phyloP scores from a whole-genome alignment of 257 asterid species.

The Nicotiana attenuata region DNA sequence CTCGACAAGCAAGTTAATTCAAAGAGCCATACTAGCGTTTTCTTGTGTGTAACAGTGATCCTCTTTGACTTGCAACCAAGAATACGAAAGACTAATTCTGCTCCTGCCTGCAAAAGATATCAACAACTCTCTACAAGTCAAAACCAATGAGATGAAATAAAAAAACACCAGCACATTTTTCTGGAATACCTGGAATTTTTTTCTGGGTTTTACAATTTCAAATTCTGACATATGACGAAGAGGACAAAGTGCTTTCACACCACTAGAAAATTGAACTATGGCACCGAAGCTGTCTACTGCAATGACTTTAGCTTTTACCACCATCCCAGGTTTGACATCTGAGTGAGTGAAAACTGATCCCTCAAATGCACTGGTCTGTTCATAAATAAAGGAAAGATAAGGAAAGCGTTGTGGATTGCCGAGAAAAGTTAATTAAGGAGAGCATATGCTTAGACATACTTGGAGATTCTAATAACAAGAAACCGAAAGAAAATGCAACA shows the following conservation, averaged over 20 bases:
- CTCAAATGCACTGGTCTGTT: conserved; percentile 88
- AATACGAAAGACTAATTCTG: conserved; percentile 78
- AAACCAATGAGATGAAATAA: conserved; percentile 11
- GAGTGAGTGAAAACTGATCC: conserved; percentile 91
- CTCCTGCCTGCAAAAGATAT: conserved; percentile 65
- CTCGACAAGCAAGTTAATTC: conserved; percentile 7
- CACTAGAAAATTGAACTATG: conserved; percentile 82
- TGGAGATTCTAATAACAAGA: not conserved
- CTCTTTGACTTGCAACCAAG: conserved; percentile 98
- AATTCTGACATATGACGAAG: conserved; percentile 99
- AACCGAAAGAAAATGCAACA: not conserved
- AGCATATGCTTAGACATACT: not conserved
- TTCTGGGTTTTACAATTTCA: conserved; percentile 88
- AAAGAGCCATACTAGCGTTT: conserved; percentile 71
- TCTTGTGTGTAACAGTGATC: conserved; percentile 93
- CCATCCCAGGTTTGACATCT: conserved; percentile 97
- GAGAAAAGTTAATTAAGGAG: not conserved
- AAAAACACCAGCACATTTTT: conserved; percentile 14
- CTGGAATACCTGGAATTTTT: conserved; percentile 77
- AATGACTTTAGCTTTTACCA: conserved; percentile 86
- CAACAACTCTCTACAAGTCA: conserved; percentile 5
- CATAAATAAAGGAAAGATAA: conserved; percentile 14
- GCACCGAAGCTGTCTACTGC: conserved; percentile 80
- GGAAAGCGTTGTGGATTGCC: not conserved
- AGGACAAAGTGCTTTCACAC: conserved; percentile 97